These are phyloP conservation scores for Cryptococcus sp. DNA, from an alignment of 1,284 basidiomycete genomes.

Conservation along the genomic window DNA sequence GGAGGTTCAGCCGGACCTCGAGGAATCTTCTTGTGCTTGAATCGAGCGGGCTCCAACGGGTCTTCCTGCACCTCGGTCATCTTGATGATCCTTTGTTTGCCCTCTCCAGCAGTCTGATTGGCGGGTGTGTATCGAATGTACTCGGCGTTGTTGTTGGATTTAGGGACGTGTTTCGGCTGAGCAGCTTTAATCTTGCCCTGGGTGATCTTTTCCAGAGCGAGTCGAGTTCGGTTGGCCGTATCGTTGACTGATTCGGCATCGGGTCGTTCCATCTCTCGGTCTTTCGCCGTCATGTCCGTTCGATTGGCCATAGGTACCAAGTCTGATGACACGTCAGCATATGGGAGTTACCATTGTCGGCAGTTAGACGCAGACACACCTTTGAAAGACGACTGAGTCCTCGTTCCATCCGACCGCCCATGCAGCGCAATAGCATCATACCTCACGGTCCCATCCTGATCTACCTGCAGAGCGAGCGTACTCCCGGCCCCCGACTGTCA, in stretches of 20 bases:
- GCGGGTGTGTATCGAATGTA: conserved; percentile 95
- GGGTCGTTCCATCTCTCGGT: conserved; percentile 77
- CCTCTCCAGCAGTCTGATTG: conserved; percentile 43
- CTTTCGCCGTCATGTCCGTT: conserved; percentile 73
- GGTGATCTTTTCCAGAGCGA: conserved; percentile 87
- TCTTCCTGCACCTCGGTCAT: conserved; percentile 98
- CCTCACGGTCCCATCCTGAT: conserved; percentile 89
- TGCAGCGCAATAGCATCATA: conserved; percentile 97
- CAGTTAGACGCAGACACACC: conserved; percentile 32
- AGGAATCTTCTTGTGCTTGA: conserved; percentile 98
- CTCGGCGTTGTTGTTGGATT: conserved; percentile 70
- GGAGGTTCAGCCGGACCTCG: conserved; percentile 92
- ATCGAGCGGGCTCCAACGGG: conserved; percentile 90
- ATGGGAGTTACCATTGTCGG: not conserved
- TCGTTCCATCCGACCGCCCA: conserved; percentile 77
- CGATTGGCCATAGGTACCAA: conserved; percentile 87
- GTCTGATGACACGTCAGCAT: conserved; percentile 53
- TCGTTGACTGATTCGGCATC: conserved; percentile 82
- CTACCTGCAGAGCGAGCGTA: conserved; percentile 92
- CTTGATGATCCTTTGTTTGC: conserved; percentile 96
- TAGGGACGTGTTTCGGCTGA: conserved; percentile 61
- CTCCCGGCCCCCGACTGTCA: conserved; percentile 75
- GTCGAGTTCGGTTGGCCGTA: conserved; percentile 83
- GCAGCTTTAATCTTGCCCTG: conserved; percentile 95
- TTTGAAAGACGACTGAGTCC: conserved; percentile 91